These are phyloP conservation scores for Ogataea nitratoaversa DNA, from an alignment of 805 yeast species.

Conservation along the genomic window DNA sequence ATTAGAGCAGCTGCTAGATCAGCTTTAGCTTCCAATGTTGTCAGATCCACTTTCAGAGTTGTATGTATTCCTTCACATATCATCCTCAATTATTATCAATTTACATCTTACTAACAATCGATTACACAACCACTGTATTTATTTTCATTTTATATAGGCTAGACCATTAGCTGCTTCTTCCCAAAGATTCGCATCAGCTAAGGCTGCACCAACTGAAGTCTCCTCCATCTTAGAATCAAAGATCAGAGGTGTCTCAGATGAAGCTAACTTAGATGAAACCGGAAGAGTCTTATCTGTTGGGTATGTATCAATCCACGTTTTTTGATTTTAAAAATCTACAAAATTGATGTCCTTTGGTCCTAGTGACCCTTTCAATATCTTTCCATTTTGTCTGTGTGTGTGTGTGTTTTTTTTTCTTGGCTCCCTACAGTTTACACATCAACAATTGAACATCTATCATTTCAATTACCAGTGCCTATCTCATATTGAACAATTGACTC, in stretches of 20 bases:
- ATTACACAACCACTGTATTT: background rate
- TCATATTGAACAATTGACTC: background rate
- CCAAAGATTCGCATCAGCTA: slow-evolving; percentile 89
- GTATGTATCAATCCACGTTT: slow-evolving; percentile 42
- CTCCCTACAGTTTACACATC: too few relatives aligned
- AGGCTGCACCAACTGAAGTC: slow-evolving; percentile 99
- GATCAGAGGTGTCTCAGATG: slow-evolving; percentile 98
- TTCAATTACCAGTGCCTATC: too few relatives aligned
- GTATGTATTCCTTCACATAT: slow-evolving; percentile 37
- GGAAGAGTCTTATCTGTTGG: slow-evolving; percentile 99
- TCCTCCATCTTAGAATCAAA: slow-evolving; percentile 98
- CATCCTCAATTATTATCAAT: background rate
- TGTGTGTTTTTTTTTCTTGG: too few relatives aligned
- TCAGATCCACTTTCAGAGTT: slow-evolving; percentile 40
- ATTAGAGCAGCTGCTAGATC: slow-evolving; percentile 83
- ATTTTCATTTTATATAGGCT: slow-evolving; percentile 40
- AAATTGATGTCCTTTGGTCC: too few relatives aligned
- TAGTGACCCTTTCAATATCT: too few relatives aligned
- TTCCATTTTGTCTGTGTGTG: too few relatives aligned
- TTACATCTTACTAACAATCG: slow-evolving; percentile 2
- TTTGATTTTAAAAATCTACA: too few relatives aligned
- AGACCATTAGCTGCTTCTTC: slow-evolving; percentile 62
- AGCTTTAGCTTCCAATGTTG: slow-evolving; percentile 53
- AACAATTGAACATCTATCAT: too few relatives aligned
- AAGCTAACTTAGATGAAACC: slow-evolving; percentile 96